Conservation (phyloP, 2,329 filamentous ascomycete genomes). For the Penicillium sp. region DNA sequence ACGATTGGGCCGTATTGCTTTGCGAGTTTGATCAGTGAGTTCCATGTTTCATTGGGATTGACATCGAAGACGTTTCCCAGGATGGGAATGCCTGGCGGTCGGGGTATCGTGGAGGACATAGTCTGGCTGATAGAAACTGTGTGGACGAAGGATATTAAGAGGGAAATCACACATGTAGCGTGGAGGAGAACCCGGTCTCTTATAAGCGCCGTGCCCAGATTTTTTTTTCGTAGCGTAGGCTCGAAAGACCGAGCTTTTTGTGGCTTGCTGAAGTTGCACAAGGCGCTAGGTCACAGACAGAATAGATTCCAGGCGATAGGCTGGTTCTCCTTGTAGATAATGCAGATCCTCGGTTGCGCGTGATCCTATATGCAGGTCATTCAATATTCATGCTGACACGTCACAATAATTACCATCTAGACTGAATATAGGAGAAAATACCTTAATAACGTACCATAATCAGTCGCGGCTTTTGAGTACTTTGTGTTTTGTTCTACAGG, state of each 20-base stretch:
- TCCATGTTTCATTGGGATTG: slow-evolving; percentile 57
- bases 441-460: background rate
- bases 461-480: background rate
- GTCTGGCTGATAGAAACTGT: background rate
- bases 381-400: background rate
- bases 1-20: slow-evolving; percentile 64
- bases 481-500: background rate
- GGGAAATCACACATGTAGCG: background rate
- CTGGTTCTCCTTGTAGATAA: background rate
- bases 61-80: slow-evolving; percentile 61
- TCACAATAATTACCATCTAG: background rate
- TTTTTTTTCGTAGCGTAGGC: background rate
- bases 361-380: background rate
- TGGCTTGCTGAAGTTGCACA: background rate
- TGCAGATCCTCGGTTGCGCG: background rate
- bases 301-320: background rate
- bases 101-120: slow-evolving; percentile 49
- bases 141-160: background rate
- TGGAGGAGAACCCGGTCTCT: background rate
- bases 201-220: too few species aligned
- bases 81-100: slow-evolving; percentile 57
- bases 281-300: background rate
- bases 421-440: background rate
- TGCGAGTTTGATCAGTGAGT: slow-evolving; percentile 56
- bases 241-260: background rate